A percentile compares a stretch with the other conserved stretches of the same genome.
Evolutionary conservation across 1,284 basidiomycete species (phyloP).

Genomic region (Phenoliferia sp.): DNA sequence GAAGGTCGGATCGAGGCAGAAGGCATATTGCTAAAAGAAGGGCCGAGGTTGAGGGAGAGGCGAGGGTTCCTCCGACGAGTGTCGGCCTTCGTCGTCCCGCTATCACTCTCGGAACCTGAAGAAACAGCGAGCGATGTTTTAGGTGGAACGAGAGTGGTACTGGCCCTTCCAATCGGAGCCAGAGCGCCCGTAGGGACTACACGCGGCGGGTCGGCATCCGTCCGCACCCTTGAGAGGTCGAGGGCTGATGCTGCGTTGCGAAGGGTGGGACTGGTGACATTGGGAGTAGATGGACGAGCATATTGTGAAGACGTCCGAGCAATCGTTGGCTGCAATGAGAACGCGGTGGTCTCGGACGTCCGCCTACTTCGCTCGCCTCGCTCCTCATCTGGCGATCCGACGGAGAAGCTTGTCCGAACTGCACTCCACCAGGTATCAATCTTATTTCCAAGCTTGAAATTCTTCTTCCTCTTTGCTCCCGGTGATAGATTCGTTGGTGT

Average conservation of each 20-base stretch:
- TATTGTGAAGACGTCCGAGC: slow-evolving; percentile 29
- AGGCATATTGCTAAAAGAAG: slow-evolving; percentile 15
- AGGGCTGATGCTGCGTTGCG: slow-evolving; percentile 31
- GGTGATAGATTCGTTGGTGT: slow-evolving; percentile 10
- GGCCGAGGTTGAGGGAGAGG: slow-evolving; percentile 35
- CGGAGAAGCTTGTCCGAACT: slow-evolving; percentile 37
- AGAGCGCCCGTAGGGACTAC: slow-evolving; percentile 29
- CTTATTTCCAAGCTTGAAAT: slow-evolving; percentile 37
- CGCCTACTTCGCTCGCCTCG: not conserved
- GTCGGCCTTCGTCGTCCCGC: slow-evolving; percentile 9
- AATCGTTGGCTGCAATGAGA: slow-evolving; percentile 1
- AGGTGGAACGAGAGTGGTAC: not conserved
- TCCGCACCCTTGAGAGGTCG: slow-evolving; percentile 16
- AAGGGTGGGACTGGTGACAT: slow-evolving; percentile 13
- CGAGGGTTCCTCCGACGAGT: slow-evolving; percentile 32
- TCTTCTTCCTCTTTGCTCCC: slow-evolving; percentile 65
- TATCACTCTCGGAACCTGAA: slow-evolving; percentile 27
- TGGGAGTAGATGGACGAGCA: slow-evolving; percentile 9
- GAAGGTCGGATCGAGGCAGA: not conserved
- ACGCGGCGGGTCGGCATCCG: not conserved
- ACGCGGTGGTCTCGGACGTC: slow-evolving; percentile 14
- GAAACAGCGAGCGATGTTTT: slow-evolving; percentile 1
- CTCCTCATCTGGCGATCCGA: slow-evolving; percentile 16
- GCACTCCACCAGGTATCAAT: slow-evolving; percentile 42
- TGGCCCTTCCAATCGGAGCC: slow-evolving; percentile 30